Percentiles rank a stretch among this genome's conserved stretches.
These are phyloP conservation scores for Phaeosphaeriaceae sp. DNA, from an alignment of 2,329 filamentous ascomycete species.

Conservation along the genomic window DNA sequence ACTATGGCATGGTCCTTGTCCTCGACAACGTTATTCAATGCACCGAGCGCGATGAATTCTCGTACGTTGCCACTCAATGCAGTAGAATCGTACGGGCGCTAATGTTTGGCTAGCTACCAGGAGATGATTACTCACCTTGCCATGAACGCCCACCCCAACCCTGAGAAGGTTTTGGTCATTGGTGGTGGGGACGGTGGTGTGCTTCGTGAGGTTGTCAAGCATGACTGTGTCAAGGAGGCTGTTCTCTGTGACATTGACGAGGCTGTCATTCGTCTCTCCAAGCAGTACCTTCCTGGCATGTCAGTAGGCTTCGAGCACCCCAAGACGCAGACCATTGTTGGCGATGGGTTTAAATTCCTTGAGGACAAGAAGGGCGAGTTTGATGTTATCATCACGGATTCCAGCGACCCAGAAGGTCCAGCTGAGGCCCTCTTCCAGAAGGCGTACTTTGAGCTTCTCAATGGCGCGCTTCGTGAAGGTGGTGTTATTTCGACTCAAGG, in stretches of 20 bases:
- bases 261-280: slow-evolving; percentile 97
- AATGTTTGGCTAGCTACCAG: slow-evolving; percentile 70
- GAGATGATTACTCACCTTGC: slow-evolving; percentile 99
- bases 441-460: slow-evolving; percentile 94
- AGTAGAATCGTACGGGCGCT: slow-evolving; percentile 10
- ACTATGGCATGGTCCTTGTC: slow-evolving; percentile 95
- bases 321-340: slow-evolving; percentile 89
- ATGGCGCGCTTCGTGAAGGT: slow-evolving; percentile 87
- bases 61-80: slow-evolving; percentile 55
- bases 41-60: slow-evolving; percentile 98
- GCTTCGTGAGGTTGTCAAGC: slow-evolving; percentile 98
- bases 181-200: slow-evolving; percentile 97
- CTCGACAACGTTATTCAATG: slow-evolving; percentile 99
- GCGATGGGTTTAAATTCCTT: slow-evolving; percentile 98
- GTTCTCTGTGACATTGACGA: slow-evolving; percentile 98
- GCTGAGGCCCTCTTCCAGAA: slow-evolving; percentile 98
- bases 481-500: slow-evolving; percentile 99
- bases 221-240: slow-evolving; percentile 94
- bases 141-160: slow-evolving; percentile 98
- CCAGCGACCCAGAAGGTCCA: slow-evolving; percentile 94
- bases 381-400: slow-evolving; percentile 99
- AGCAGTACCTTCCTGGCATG: slow-evolving; percentile 97
- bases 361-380: slow-evolving; percentile 96
- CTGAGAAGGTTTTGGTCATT: slow-evolving; percentile 98
- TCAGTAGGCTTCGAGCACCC: slow-evolving; percentile 90